Base-by-base conservation (phyloP, 73 alveolate genomes). In the Paramecium octaurelia region DNA sequence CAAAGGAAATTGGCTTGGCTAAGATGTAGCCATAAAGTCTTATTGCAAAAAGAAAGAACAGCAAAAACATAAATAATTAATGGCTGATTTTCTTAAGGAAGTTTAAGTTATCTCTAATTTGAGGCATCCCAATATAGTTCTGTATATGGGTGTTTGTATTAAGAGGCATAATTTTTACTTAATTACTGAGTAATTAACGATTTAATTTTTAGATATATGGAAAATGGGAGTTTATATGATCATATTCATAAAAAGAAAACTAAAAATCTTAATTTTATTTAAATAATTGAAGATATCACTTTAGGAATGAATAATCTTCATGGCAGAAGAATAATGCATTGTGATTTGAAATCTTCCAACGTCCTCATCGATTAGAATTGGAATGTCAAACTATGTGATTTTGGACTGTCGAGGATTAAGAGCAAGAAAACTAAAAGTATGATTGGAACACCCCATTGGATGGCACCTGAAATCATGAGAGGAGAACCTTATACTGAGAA, bases 61-160 rank as follows among this genome's bases (percentile, higher is more conserved):
- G 9, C n/a, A 43, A 46, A 77, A 89, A 34, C 42, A 58, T 4
- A 69, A 88, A 57, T 93, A 94, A 92, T 95, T 94, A 60, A 87
- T 97, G 44, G 93, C 94, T 86, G 99, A 95, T 84, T 96, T 96
- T 92, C 93, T 98, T 21, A 96, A 97, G 91, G 99, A 98, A 92
- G 97, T 97, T 35, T 97, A 96, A 92, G 98, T 98, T 23, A 94
- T 97, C 20, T 95, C 96, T 84, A 93, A 97, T 89, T 85, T 97
- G 58, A 95, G 99, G 71, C 99, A 98, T 93, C 99, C 99, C 7
- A 95, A 98, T 93, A 95, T 98, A 40, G 98, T 96, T 29, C 92
- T 96, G 31, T 98, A 95, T 75, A 94, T 98, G 95, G 99, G 99
- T 50, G 98, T 96, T 43, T 94, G 98, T 58, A 88, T 95, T 14